A percentile compares a stretch with the other conserved stretches of the same genome.
phyloP scores from a whole-genome alignment of 805 yeast species.

The Pichia californica region DNA sequence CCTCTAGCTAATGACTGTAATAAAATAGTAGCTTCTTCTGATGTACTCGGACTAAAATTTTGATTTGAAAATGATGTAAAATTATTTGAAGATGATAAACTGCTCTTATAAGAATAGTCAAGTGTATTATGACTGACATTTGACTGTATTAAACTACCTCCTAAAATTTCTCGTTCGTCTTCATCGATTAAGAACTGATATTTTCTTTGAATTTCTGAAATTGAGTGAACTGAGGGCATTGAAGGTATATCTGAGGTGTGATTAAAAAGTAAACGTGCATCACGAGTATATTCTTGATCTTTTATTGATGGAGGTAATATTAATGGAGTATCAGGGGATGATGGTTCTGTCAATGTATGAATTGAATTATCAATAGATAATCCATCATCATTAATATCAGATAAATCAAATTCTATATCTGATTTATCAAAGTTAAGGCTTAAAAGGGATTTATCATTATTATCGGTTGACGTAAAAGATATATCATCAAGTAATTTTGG shows the following conservation, averaged over 20 bases:
- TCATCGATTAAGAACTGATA: conserved; percentile 16
- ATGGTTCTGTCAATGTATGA: background rate
- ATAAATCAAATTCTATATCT: background rate
- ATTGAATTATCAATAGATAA: background rate
- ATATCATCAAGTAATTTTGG: background rate
- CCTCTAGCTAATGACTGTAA: conserved; percentile 73
- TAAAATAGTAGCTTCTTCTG: conserved; percentile 19
- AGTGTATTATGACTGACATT: no score
- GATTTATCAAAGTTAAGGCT: background rate
- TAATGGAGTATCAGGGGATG: background rate
- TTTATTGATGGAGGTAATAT: conserved; percentile 7
- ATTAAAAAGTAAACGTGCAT: conserved; percentile 14
- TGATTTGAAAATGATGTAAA: no score
- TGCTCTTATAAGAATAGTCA: no score
- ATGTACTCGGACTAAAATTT: no score
- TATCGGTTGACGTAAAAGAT: background rate
- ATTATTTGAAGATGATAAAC: no score
- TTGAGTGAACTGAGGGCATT: conserved; percentile 11
- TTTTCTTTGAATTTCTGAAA: conserved; percentile 14
- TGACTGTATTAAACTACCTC: background rate
- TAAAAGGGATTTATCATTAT: background rate
- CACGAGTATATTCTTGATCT: conserved; percentile 9
- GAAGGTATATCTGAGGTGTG: conserved; percentile 5
- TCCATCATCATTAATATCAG: background rate
- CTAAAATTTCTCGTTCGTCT: conserved; percentile 18